Base-by-base conservation (phyloP, 306 rosid genomes). In the Lotus japonicus region DNA sequence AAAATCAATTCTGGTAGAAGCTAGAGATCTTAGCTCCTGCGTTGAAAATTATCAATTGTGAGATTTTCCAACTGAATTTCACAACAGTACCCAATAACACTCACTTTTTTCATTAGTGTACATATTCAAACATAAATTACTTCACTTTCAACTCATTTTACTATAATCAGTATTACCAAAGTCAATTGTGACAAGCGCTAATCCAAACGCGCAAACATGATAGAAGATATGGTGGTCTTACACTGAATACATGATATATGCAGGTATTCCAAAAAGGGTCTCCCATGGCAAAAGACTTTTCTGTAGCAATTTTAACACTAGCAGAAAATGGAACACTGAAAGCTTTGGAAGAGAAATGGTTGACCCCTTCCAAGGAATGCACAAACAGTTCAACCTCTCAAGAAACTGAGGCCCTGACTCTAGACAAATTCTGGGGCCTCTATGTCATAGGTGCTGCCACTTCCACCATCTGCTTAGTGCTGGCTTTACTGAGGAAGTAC, bases 211-310 rank as follows among this genome's bases (percentile, higher is more conserved):
- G n/a, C n/a, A n/a, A n/a, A n/a, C n/a, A 26, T 23, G 42, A 23
- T n/a, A 68, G 44, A 26, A 63, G 18, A 49, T 48, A 36, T 61
- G n/a, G 19, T 54, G 39, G 35, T 63, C 52, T n/a, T 12, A 6
- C 36, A 13, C 45, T 54, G 38, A 19, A 23, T 45, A n/a, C 51
- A 46, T 67, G 58, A 41, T 70, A 26, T 63, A 35, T 51, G 45
- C 85, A 86, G 90, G 88, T 52, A 45, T 89, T 89, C 76, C 84
- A 83, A 54, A 84, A 78, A 42, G 90, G 84, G 12, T 80, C 84
- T 23, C 87, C 87, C 1, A 54, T 89, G 53, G 82, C 80, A 17
- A 84, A 23, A 62, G 96, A 89, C 38, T 78, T 89, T 14, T 82
- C 90, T 35, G 73, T 44, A 72, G 88, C 78, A 21, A 72, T 86